Conservation (phyloP, 2,329 filamentous ascomycete species). For the Pseudogymnoascus sp. region DNA sequence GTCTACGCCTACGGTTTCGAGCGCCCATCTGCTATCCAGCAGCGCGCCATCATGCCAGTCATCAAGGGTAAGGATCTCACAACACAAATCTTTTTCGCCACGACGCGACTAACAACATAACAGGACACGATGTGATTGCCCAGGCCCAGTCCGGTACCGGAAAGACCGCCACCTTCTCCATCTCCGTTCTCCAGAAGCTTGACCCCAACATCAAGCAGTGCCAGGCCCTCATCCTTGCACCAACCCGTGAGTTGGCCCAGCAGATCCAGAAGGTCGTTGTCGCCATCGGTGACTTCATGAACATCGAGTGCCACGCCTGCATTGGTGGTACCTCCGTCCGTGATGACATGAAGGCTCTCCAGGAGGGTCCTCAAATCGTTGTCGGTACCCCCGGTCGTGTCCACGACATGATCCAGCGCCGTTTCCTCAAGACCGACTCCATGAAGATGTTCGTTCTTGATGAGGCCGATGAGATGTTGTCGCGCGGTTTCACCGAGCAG, state of each 20-base stretch:
- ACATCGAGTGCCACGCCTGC: constrained; percentile 96
- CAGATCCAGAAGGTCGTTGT: constrained; percentile 99
- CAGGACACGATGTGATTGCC: constrained; percentile 96
- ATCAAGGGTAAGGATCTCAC: constrained; percentile 74
- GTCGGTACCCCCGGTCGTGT: constrained; percentile 98
- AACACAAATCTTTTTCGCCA: constrained; percentile 2
- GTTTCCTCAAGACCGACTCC: constrained; percentile 89
- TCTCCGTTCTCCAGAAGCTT: constrained; percentile 98
- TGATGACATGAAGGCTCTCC: constrained; percentile 96
- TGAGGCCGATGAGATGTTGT: constrained; percentile 99
- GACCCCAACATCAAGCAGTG: constrained; percentile 90
- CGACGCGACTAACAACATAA: constrained; percentile 18
- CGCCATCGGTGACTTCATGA: constrained; percentile 99
- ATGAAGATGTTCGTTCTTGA: constrained; percentile 99
- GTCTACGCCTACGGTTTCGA: constrained; percentile 99
- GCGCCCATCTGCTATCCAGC: constrained; percentile 98
- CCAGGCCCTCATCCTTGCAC: constrained; percentile 96
- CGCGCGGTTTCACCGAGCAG: constrained; percentile 99
- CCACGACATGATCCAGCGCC: constrained; percentile 98
- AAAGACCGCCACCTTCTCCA: constrained; percentile 99
- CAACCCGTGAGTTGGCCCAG: constrained; percentile 95
- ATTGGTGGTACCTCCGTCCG: constrained; percentile 97
- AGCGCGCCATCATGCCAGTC: constrained; percentile 99
- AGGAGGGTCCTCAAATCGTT: constrained; percentile 93
- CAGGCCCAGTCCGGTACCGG: constrained; percentile 99